These are phyloP conservation scores for Fomes fomentarius DNA, from an alignment of 1,284 basidiomycete genomes.

Conservation along the genomic window DNA sequence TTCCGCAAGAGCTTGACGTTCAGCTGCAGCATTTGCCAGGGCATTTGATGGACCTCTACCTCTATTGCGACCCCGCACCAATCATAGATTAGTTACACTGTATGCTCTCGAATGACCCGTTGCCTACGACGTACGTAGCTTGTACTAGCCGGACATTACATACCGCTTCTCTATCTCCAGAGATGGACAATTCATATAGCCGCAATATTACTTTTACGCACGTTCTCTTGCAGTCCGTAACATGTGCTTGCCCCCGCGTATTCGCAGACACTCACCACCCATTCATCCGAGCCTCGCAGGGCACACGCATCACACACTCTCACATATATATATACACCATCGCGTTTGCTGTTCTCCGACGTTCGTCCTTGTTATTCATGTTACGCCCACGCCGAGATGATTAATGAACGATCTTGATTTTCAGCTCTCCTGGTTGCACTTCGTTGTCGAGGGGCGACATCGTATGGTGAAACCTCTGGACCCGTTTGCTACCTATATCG, in stretches of 20 bases:
- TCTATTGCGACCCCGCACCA: slow-evolving; percentile 25
- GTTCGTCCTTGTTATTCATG: neutral
- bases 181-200: slow-evolving; percentile 24
- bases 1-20: slow-evolving; percentile 62
- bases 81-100: slow-evolving; percentile 35
- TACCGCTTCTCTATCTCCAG: slow-evolving; percentile 18
- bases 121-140: slow-evolving; percentile 6
- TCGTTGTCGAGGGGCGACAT: no score
- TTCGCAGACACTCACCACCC: neutral
- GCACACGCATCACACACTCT: neutral
- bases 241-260: neutral
- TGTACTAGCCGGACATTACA: slow-evolving; percentile 26
- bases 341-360: neutral
- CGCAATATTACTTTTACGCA: neutral
- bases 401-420: neutral
- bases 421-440: no score
- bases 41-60: slow-evolving; percentile 50
- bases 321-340: neutral
- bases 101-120: slow-evolving; percentile 27
- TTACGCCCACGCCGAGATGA: neutral
- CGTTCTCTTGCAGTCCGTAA: neutral
- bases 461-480: no score
- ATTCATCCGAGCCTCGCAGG: neutral
- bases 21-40: slow-evolving; percentile 70
- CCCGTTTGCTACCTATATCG: no score